Conservation (phyloP, 2,329 filamentous ascomycete species). For the Trichocomaceae sp. region DNA sequence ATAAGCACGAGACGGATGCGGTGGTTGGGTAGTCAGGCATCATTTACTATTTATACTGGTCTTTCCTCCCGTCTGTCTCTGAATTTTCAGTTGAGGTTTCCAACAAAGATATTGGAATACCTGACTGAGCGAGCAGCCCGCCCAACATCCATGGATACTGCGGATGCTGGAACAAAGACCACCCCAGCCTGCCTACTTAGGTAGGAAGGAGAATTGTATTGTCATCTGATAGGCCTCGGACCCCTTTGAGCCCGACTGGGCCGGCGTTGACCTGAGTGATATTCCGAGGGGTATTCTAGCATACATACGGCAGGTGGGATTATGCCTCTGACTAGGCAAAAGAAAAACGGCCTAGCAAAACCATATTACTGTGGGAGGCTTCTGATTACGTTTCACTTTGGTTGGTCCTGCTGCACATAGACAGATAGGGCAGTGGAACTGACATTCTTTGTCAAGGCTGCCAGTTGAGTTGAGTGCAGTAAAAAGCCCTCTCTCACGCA, state of each 20-base stretch:
- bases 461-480: background rate
- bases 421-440: background rate
- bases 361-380: background rate
- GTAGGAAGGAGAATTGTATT: too few relatives aligned
- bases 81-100: background rate
- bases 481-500: background rate
- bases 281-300: too few relatives aligned
- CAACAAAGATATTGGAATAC: background rate
- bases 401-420: background rate
- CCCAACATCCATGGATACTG: background rate
- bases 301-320: background rate
- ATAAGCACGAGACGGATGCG: conserved; percentile 24
- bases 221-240: background rate
- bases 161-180: background rate
- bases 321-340: background rate
- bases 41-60: background rate
- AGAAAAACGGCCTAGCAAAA: background rate
- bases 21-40: conserved; percentile 4
- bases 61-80: background rate
- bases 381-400: background rate
- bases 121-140: background rate
- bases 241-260: background rate
- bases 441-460: background rate
- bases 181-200: too few relatives aligned
- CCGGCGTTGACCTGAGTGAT: background rate